Percentiles rank a stretch among this genome's conserved stretches.
Conservation (phyloP, 2,329 filamentous ascomycete species). For the Alternaria sp. region DNA sequence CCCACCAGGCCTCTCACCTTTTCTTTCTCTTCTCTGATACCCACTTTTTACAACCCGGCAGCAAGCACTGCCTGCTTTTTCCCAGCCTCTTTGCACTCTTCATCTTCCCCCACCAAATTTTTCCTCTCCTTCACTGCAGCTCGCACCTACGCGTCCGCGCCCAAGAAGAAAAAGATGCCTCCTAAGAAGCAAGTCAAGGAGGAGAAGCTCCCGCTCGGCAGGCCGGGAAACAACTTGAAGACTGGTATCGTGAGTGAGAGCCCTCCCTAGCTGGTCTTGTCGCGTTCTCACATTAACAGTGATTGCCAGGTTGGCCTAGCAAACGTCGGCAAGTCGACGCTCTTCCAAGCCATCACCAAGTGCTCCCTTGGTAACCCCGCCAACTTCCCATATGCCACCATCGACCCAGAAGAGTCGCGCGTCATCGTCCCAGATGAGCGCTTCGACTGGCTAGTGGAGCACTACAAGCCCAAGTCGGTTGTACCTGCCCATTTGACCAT, state of each 20-base stretch:
- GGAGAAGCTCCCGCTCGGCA: constrained; percentile 95
- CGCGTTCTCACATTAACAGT: constrained; percentile 53
- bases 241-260: constrained; percentile 91
- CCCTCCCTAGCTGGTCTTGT: constrained; percentile 40
- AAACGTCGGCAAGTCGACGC: constrained; percentile 98
- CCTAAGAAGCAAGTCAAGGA: constrained; percentile 92
- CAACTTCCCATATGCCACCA: constrained; percentile 99
- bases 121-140: constrained; percentile 52
- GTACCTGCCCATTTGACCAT: constrained; percentile 98
- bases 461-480: constrained; percentile 96
- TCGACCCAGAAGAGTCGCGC: constrained; percentile 96
- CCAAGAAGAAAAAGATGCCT: constrained; percentile 78
- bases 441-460: constrained; percentile 92
- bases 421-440: constrained; percentile 96
- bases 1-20: constrained; percentile 50
- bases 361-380: constrained; percentile 96
- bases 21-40: constrained; percentile 59
- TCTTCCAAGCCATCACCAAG: constrained; percentile 99
- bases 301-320: constrained; percentile 85
- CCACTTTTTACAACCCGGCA: constrained; percentile 58
- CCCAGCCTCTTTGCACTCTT: constrained; percentile 47
- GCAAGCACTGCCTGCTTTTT: constrained; percentile 56
- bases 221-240: constrained; percentile 97
- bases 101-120: constrained; percentile 24
- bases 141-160: constrained; percentile 63